These are phyloP conservation scores for Ottelia alismoides DNA, from an alignment of 106 monocot genomes.

Conservation along the genomic window DNA sequence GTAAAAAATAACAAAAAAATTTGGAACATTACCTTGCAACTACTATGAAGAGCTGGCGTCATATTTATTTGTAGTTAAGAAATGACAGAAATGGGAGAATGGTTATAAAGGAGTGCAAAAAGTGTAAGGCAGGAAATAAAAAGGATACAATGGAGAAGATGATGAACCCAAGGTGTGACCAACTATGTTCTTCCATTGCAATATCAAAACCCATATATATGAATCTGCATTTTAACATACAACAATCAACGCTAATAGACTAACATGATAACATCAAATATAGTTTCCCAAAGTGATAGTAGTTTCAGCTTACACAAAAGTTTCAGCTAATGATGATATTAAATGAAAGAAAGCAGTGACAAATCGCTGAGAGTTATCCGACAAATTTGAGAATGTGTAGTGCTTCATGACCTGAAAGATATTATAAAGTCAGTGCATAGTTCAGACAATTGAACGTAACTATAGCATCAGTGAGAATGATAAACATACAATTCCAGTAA, in stretches of 20 bases:
- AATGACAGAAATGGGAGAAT: too few relatives aligned
- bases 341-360: constrained; percentile 82
- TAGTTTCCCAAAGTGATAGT: too few relatives aligned
- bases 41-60: constrained; percentile 83
- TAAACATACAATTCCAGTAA: constrained; percentile 90
- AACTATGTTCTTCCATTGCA: constrained; percentile 97
- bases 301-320: constrained; percentile 81
- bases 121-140: constrained; percentile 1
- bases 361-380: constrained; percentile 85
- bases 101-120: too few relatives aligned
- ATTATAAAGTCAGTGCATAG: not conserved
- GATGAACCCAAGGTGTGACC: constrained; percentile 97
- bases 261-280: too few relatives aligned
- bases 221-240: constrained; percentile 45
- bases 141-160: constrained; percentile 99
- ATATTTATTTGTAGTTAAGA: too few relatives aligned
- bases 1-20: too few relatives aligned
- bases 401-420: constrained; percentile 89
- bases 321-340: constrained; percentile 96
- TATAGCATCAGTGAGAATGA: not conserved
- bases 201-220: constrained; percentile 99
- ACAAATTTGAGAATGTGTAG: constrained; percentile 90
- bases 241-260: too few relatives aligned
- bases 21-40: constrained; percentile 98
- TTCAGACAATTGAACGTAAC: not conserved